phyloP scores from a whole-genome alignment of 805 yeast genomes.

The Wickerhamomyces bisporus region DNA sequence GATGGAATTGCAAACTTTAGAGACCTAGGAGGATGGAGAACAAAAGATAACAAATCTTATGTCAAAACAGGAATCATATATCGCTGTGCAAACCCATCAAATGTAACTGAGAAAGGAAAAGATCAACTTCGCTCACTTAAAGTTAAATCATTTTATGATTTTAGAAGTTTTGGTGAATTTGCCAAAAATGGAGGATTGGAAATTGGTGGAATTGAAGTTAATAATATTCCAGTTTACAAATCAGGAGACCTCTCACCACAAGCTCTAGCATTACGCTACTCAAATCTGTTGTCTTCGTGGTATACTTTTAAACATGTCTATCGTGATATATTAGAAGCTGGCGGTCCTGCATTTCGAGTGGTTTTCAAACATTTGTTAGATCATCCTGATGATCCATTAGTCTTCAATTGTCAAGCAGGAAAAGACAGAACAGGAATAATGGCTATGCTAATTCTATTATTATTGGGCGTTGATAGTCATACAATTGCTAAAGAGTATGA shows the following conservation, averaged over 20 bases:
- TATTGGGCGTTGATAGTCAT: conserved; percentile 61
- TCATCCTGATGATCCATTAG: conserved; percentile 42
- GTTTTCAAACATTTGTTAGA: conserved; percentile 56
- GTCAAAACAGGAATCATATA: conserved; percentile 52
- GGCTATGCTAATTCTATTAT: conserved; percentile 57
- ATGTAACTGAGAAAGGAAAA: conserved; percentile 50
- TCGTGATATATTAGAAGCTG: conserved; percentile 47
- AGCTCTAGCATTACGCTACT: conserved; percentile 50
- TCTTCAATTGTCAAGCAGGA: conserved; percentile 81
- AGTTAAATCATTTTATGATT: conserved; percentile 56
- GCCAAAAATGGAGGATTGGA: conserved; percentile 38
- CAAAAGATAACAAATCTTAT: conserved; percentile 29
- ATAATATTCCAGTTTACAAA: conserved; percentile 53
- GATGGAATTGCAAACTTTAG: conserved; percentile 72
- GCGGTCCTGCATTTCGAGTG: conserved; percentile 39
- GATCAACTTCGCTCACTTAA: conserved; percentile 30
- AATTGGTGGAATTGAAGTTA: conserved; percentile 40
- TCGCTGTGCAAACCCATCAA: conserved; percentile 59
- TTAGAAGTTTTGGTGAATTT: conserved; percentile 59
- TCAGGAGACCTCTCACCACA: conserved; percentile 58
- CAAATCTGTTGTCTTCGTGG: conserved; percentile 52
- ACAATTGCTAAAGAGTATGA: conserved; percentile 73
- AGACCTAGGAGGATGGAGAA: conserved; percentile 72
- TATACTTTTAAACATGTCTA: conserved; percentile 61
- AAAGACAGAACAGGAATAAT: conserved; percentile 81